A percentile compares a stretch with the other conserved stretches of the same genome.
Evolutionary conservation across 2,329 filamentous ascomycete species (phyloP).

Genomic region (Diaporthe batatas): DNA sequence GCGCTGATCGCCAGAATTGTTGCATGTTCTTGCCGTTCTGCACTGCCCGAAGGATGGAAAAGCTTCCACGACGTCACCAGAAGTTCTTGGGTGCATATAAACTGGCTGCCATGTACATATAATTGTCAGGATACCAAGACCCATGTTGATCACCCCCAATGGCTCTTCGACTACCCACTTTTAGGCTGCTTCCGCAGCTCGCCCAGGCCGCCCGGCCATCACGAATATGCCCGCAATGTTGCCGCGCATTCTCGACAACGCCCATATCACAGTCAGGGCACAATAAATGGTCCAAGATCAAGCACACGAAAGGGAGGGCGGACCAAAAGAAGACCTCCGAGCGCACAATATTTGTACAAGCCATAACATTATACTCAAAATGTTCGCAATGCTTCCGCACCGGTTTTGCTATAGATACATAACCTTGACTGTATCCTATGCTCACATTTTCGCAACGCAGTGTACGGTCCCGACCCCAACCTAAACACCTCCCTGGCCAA

Average conservation of each 20-base stretch:
- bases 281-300: slow-evolving; percentile 96
- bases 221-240: slow-evolving; percentile 61
- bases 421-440: slow-evolving; percentile 2
- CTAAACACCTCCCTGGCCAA: slow-evolving; percentile 82
- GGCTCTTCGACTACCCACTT: slow-evolving; percentile 26
- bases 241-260: slow-evolving; percentile 63
- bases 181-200: slow-evolving; percentile 31
- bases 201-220: slow-evolving; percentile 8
- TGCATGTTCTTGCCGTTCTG: slow-evolving; percentile 6
- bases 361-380: slow-evolving; percentile 82
- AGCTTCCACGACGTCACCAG: slow-evolving; percentile 16
- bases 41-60: slow-evolving; percentile 3
- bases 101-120: background rate
- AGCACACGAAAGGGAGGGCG: slow-evolving; percentile 90
- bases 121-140: background rate
- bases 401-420: slow-evolving; percentile 32
- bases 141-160: slow-evolving; percentile 16
- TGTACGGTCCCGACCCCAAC: slow-evolving; percentile 80
- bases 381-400: slow-evolving; percentile 59
- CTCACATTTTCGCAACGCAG: slow-evolving; percentile 55
- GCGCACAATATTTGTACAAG: slow-evolving; percentile 76
- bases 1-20: slow-evolving; percentile 35
- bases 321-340: slow-evolving; percentile 83
- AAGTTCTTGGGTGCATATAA: background rate
- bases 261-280: slow-evolving; percentile 73